Evolutionary conservation across 2,329 filamentous ascomycete genomes (phyloP).

Genomic region (Colletotrichum sp.): DNA sequence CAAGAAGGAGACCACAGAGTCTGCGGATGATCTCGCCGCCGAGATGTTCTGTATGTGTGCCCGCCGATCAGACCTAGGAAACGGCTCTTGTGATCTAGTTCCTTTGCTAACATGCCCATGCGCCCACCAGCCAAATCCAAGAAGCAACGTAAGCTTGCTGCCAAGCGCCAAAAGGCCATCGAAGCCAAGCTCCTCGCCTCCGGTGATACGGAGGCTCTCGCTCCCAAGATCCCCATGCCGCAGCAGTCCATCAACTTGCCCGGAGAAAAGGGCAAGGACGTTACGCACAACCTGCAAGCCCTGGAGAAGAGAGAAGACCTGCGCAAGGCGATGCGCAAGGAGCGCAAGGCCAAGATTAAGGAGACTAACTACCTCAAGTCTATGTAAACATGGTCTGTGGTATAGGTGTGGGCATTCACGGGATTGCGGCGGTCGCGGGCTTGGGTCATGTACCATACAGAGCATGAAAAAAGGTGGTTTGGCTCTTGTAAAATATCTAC

Average conservation of each 20-base stretch:
- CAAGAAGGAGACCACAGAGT: slow-evolving; percentile 56
- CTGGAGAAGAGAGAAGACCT: slow-evolving; percentile 63
- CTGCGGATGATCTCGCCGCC: slow-evolving; percentile 61
- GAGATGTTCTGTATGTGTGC: slow-evolving; percentile 78
- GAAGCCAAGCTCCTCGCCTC: slow-evolving; percentile 67
- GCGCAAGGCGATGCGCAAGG: slow-evolving; percentile 74
- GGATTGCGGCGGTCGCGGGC: not conserved
- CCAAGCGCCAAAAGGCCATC: slow-evolving; percentile 62
- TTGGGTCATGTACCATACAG: slow-evolving; percentile 13
- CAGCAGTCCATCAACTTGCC: slow-evolving; percentile 81
- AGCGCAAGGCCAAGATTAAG: slow-evolving; percentile 80
- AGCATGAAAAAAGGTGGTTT: not conserved
- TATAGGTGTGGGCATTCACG: not conserved
- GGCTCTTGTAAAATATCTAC: slow-evolving; percentile 19
- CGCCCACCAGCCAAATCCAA: slow-evolving; percentile 74
- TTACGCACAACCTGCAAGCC: slow-evolving; percentile 52
- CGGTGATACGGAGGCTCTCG: slow-evolving; percentile 69
- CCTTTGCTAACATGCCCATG: not conserved
- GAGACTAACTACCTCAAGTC: slow-evolving; percentile 85
- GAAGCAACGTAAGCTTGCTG: slow-evolving; percentile 76
- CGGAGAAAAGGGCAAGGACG: slow-evolving; percentile 44
- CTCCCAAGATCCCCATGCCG: slow-evolving; percentile 74
- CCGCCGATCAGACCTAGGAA: not conserved
- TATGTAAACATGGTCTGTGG: slow-evolving; percentile 55
- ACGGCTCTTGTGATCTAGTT: not conserved